These are phyloP conservation scores for Fagopyrum esculentum DNA, from an alignment of 148 eudicot genomes.

Conservation along the genomic window DNA sequence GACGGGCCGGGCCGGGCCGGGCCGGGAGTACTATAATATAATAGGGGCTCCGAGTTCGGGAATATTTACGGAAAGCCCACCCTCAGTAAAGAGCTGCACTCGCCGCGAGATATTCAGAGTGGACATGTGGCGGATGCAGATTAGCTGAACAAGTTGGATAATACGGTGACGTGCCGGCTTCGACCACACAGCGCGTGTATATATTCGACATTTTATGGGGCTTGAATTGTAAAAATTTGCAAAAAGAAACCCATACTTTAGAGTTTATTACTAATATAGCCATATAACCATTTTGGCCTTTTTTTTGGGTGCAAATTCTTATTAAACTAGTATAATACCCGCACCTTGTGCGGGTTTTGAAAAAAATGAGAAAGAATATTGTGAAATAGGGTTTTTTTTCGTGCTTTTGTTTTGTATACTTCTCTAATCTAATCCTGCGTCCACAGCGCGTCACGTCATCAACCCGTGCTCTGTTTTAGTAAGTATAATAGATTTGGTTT, in stretches of 20 bases:
- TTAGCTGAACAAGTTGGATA: background rate
- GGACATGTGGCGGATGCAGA: background rate
- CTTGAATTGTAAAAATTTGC: background rate
- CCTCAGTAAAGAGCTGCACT: background rate
- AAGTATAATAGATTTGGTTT: no score
- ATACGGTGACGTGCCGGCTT: background rate
- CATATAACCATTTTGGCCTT: background rate
- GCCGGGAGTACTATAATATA: no score
- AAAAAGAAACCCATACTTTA: background rate
- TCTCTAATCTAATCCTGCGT: no score
- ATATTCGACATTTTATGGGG: background rate
- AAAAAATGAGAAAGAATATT: no score
- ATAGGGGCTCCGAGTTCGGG: background rate
- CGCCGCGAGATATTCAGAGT: background rate
- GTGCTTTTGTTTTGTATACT: no score
- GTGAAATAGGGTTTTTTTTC: no score
- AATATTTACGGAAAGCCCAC: background rate
- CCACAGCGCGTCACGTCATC: no score
- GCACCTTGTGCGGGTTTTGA: no score
- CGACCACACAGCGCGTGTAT: background rate
- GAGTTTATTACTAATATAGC: background rate
- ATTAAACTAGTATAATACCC: no score
- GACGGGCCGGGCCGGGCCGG: background rate
- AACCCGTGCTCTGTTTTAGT: no score
- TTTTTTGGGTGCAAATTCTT: no score